Evolutionary conservation across 2,329 filamentous ascomycete genomes (phyloP).

Genomic region (Monosporascus sp.): DNA sequence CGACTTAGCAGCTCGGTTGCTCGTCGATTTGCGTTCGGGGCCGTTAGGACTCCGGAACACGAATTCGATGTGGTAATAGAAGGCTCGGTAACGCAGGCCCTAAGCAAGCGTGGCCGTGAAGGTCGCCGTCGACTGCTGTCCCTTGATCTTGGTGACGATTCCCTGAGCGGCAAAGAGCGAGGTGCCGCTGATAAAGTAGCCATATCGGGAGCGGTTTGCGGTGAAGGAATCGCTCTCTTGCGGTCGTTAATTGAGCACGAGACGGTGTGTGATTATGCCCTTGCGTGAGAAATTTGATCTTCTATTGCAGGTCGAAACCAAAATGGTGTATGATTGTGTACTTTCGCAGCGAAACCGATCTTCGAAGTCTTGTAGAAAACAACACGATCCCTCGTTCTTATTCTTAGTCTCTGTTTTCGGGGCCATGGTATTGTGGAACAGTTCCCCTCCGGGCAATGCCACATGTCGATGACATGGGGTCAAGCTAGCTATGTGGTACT

Average conservation of each 20-base stretch:
- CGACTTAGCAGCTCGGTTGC: slow-evolving; percentile 52
- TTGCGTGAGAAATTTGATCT: too few relatives aligned
- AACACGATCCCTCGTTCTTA: neutral
- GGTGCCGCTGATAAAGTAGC: slow-evolving; percentile 30
- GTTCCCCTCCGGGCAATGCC: neutral
- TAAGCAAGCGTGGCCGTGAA: slow-evolving; percentile 42
- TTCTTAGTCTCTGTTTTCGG: neutral
- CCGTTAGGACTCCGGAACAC: slow-evolving; percentile 45
- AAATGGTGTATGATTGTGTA: too few relatives aligned
- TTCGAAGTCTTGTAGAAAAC: neutral
- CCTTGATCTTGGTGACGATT: slow-evolving; percentile 35
- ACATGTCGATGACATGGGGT: slow-evolving; percentile 13
- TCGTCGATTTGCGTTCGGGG: slow-evolving; percentile 41
- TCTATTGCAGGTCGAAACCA: too few relatives aligned
- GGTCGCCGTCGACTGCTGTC: slow-evolving; percentile 33
- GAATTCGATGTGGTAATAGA: slow-evolving; percentile 53
- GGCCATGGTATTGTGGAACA: neutral
- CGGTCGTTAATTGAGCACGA: neutral
- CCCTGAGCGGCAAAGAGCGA: slow-evolving; percentile 30
- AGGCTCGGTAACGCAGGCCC: slow-evolving; percentile 52
- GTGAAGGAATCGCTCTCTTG: neutral
- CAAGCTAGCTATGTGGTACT: slow-evolving; percentile 13
- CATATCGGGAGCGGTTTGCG: slow-evolving; percentile 23
- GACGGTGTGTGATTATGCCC: too few relatives aligned
- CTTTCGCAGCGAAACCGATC: too few relatives aligned